Conservation (phyloP, 106 monocot genomes). For the Allium fistulosum region DNA sequence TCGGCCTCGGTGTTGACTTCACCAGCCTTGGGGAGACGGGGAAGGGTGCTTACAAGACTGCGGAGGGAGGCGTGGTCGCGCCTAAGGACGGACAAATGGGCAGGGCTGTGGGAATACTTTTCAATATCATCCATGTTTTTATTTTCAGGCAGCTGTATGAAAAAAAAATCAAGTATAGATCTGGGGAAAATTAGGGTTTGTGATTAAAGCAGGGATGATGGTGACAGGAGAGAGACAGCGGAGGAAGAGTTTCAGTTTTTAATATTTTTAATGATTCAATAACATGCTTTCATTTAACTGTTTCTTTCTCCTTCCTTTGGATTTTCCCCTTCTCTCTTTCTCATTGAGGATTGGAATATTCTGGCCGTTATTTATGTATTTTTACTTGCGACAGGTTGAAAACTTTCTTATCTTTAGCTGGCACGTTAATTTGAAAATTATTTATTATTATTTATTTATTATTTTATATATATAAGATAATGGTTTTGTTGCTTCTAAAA, state of each 20-base stretch:
- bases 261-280: too few relatives aligned
- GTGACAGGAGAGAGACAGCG: background rate
- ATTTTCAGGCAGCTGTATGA: background rate
- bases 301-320: too few relatives aligned
- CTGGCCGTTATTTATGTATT: too few relatives aligned
- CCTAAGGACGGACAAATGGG: slow-evolving; percentile 62
- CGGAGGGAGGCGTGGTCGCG: slow-evolving; percentile 75
- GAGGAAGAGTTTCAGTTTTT: background rate
- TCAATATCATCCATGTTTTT: slow-evolving; percentile 56
- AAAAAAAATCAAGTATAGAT: background rate
- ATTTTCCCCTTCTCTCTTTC: too few relatives aligned
- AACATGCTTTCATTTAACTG: too few relatives aligned
- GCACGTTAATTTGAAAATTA: too few relatives aligned
- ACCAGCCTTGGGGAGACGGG: slow-evolving; percentile 73
- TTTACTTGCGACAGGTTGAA: too few relatives aligned
- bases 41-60: slow-evolving; percentile 47
- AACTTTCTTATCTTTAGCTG: too few relatives aligned
- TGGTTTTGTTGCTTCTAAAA: too few relatives aligned
- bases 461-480: too few relatives aligned
- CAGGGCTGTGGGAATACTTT: slow-evolving; percentile 84
- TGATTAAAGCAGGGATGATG: background rate
- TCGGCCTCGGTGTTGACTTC: slow-evolving; percentile 80
- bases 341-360: too few relatives aligned
- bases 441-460: too few relatives aligned
- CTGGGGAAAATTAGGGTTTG: background rate